phyloP scores from a whole-genome alignment of 257 asterid genomes.

The Capsicum pubescens region DNA sequence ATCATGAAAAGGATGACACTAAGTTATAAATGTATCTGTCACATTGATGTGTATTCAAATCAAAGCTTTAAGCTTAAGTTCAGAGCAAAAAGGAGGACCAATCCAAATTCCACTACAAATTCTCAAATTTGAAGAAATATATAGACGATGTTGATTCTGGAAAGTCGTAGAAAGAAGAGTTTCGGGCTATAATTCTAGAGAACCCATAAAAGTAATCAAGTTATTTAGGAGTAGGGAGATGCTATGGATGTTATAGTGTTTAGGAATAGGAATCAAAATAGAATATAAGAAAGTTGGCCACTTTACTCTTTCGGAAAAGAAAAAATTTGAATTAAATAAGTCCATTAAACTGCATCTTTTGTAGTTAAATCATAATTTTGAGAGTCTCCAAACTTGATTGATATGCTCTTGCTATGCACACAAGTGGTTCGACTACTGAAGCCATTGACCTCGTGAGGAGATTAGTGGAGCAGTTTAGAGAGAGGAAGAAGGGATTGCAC shows the following conservation, averaged over 20 bases:
- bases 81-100: background rate
- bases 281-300: background rate
- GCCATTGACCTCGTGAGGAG: too few relatives aligned
- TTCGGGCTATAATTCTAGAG: constrained; percentile 15
- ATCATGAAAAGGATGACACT: constrained; percentile 1
- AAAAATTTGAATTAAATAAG: background rate
- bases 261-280: background rate
- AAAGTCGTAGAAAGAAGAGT: constrained; percentile 9
- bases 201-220: background rate
- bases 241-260: background rate
- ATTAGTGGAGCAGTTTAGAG: too few relatives aligned
- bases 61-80: background rate
- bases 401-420: background rate
- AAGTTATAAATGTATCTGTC: background rate
- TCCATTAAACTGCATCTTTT: background rate
- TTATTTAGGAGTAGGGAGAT: background rate
- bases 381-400: background rate
- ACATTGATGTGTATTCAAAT: background rate
- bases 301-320: background rate
- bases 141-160: background rate
- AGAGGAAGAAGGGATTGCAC: too few relatives aligned
- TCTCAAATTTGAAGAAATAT: background rate
- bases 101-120: background rate
- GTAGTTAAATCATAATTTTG: background rate
- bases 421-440: background rate